Evolutionary conservation across 2,329 filamentous ascomycete species (phyloP), one percentile per base, ranked within the genome.

Genomic region (Orbilia javanica): DNA sequence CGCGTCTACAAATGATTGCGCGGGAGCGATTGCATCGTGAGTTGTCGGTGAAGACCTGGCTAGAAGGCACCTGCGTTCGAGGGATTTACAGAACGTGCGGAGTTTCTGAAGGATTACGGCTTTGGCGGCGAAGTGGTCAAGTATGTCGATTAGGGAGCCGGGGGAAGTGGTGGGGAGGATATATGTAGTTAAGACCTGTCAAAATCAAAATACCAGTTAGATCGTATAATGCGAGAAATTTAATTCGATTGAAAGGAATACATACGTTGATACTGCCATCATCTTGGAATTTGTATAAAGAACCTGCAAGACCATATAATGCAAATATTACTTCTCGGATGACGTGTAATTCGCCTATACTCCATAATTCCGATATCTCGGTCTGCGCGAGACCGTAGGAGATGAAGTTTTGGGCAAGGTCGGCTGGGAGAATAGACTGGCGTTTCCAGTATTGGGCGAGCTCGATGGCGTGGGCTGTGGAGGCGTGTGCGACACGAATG

Each of bases 301-400:
- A 91, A 1, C 92, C 95, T 4, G 90, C 88, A 3, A 96, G 85
- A 0, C 94, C 94, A 67, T 90, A 89, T 0, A 98, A 87, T 93
- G 97, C 96, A 81, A 93, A 95, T 0, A 97, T 86, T 0, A 90
- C 88, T 82, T 98, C 94, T 57, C 93, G 89, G 27, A 94, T 85
- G 10, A 90, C 86, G 79, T 94, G 90, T 0, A 92, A 85, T 82
- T 97, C 94, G 0, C 91, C 89, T 4, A 95, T 85, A 0, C 84
- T 81, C 68, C 79, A 77, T 0, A 77, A 29, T 8, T 77, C 60
- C 6, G 46, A 50, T 18, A 77, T 71, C 48, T 77, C 73, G 3
- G 65, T 39, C 39, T 70, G 48, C 1, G 73, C 57, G 44, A 64
- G 70, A 0, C 73, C 73, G 39, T 77, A 77, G 10, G 73, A 77